Conservation (phyloP, 148 eudicot species). For the Silene uniflora region DNA sequence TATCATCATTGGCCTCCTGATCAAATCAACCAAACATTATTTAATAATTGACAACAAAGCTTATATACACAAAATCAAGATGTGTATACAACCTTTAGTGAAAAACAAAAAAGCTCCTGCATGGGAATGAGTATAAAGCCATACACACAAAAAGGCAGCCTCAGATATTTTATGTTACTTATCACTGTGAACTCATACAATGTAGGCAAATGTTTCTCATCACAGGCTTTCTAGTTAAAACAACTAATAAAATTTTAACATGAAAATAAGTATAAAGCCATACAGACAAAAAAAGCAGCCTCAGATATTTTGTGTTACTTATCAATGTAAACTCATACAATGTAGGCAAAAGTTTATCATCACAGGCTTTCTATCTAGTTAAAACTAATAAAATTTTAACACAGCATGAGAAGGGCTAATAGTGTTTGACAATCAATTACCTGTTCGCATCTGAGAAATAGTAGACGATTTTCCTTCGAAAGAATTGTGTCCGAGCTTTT, state of each 20-base stretch:
- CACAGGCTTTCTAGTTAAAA: not conserved
- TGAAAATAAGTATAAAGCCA: not conserved
- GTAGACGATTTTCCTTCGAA: slow-evolving; percentile 82
- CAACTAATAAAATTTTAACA: not conserved
- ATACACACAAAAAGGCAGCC: not conserved
- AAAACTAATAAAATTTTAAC: not conserved
- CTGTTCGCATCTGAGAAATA: slow-evolving; percentile 97
- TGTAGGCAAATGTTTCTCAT: slow-evolving; percentile 7
- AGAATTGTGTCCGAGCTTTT: slow-evolving; percentile 96
- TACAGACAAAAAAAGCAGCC: not conserved
- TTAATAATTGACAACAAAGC: not conserved
- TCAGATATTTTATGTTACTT: slow-evolving; percentile 4
- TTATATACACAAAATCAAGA: not conserved
- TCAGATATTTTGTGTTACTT: slow-evolving; percentile 2
- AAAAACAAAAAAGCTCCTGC: not conserved
- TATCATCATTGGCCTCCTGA: slow-evolving; percentile 21
- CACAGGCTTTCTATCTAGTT: not conserved
- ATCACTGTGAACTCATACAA: slow-evolving; percentile 11
- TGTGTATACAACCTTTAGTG: not conserved
- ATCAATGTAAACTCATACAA: slow-evolving; percentile 10
- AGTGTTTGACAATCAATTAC: slow-evolving; percentile 28
- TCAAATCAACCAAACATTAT: not conserved
- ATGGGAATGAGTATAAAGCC: not conserved
- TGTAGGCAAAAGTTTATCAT: slow-evolving; percentile 8
- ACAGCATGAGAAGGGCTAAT: not conserved